Percentiles rank a stretch among this genome's conserved stretches.
phyloP scores from a whole-genome alignment of 2,329 filamentous ascomycete genomes.

The Aspergillus udagawae region DNA sequence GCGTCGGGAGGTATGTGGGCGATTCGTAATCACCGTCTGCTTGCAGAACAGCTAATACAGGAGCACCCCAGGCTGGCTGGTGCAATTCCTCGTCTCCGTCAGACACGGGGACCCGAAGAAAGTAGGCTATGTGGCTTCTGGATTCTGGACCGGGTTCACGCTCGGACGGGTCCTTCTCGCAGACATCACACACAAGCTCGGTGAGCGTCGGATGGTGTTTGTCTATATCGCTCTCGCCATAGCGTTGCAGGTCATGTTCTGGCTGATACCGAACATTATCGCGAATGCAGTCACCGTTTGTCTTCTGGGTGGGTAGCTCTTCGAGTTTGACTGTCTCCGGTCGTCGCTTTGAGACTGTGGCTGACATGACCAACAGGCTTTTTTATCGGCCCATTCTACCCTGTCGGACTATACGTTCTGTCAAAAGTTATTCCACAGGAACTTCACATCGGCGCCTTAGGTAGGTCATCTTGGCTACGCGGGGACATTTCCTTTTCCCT shows the following conservation, averaged over 20 bases:
- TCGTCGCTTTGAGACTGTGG: background rate
- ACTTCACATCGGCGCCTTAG: slow-evolving; percentile 20
- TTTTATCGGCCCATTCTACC: slow-evolving; percentile 24
- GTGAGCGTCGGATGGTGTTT: slow-evolving; percentile 21
- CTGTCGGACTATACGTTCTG: slow-evolving; percentile 21
- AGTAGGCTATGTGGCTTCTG: slow-evolving; percentile 22
- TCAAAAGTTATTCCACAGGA: slow-evolving; percentile 20
- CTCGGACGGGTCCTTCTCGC: slow-evolving; percentile 18
- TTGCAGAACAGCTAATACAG: background rate
- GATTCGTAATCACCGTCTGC: background rate
- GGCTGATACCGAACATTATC: slow-evolving; percentile 18
- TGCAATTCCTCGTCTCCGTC: slow-evolving; percentile 21
- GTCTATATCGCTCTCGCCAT: slow-evolving; percentile 17
- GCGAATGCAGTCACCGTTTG: slow-evolving; percentile 22
- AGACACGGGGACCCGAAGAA: slow-evolving; percentile 19
- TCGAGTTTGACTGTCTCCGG: background rate
- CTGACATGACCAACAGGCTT: slow-evolving; percentile 14
- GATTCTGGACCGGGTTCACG: slow-evolving; percentile 22
- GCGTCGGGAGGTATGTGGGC: slow-evolving; percentile 17
- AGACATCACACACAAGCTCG: slow-evolving; percentile 20
- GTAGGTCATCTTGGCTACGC: slow-evolving; percentile 6
- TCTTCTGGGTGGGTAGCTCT: slow-evolving; percentile 14
- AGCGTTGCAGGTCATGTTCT: slow-evolving; percentile 19
- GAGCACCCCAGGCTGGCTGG: slow-evolving; percentile 16
- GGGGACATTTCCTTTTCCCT: background rate